Evolutionary conservation across 345 rosid genomes (phyloP).

Genomic region (Microthlaspi erraticum): DNA sequence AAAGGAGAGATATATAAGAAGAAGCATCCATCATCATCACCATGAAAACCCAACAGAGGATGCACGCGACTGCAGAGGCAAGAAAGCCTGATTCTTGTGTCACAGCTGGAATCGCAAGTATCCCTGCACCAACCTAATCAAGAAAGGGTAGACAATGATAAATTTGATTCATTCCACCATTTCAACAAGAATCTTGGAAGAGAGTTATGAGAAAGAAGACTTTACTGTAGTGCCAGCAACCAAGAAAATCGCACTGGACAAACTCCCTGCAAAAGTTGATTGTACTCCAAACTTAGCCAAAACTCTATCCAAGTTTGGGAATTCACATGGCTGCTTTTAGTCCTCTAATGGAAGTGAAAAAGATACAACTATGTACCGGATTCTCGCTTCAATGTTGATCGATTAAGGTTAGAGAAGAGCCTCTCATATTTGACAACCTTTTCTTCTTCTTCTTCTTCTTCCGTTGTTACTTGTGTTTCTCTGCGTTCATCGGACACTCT

Average conservation of each 20-base stretch:
- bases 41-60: conserved; percentile 86
- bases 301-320: not conserved
- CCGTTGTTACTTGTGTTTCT: conserved; percentile 32
- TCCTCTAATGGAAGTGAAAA: not conserved
- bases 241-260: conserved; percentile 78
- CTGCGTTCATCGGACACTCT: conserved; percentile 45
- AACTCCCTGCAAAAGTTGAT: conserved; percentile 59
- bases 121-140: conserved; percentile 89
- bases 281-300: conserved; percentile 2
- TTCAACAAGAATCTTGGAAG: not conserved
- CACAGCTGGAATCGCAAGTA: conserved; percentile 91
- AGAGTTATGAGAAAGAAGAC: conserved; percentile 18
- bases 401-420: conserved; percentile 88
- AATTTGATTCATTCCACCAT: conserved; percentile 3
- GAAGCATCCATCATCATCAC: conserved; percentile 48
- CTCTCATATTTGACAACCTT: conserved; percentile 58
- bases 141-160: not conserved
- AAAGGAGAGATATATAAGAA: not conserved
- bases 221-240: conserved; percentile 91
- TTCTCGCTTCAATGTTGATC: conserved; percentile 74
- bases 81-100: conserved; percentile 89
- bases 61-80: conserved; percentile 78
- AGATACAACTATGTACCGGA: conserved; percentile 54
- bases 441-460: conserved; percentile 33
- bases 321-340: not conserved